Evolutionary conservation across 176 grass and related monocot genomes (phyloP), one percentile per base, ranked within the genome.

Genomic region (Rhynchospora tenuis): DNA sequence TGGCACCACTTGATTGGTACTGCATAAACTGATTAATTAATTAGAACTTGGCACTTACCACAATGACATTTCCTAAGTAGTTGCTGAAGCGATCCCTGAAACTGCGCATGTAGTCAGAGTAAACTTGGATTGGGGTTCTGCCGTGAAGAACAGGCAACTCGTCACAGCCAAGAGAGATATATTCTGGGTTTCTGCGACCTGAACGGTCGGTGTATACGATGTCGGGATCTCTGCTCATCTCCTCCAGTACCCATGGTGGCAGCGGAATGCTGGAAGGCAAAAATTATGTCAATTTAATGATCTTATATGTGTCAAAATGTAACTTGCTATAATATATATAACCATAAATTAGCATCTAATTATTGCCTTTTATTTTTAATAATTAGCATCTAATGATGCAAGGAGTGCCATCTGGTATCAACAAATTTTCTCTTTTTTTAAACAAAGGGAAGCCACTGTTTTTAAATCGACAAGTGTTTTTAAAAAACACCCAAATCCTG

Each of bases 141-240:
- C 93, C 96, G 26, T 64, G 84, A 78, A 99, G 89, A 81, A 99
- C 91, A 19, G 96, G 93, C 56, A 99, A 66, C 9, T 67, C 59
- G 76, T 99, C 96, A 19, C 96, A 95, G 70, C 93, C 96, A 6
- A 98, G 72, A 54, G 96, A 98, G 90, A 98, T 89, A 76, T 98
- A 98, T 87, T 98, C 96, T 0, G 93, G 96, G 58, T 98, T 98
- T 68, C 96, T 90, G 1, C 88, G 89, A 1, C 91, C 93, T 12
- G 96, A 98, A 54, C 87, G 86, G 82, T 99, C 96, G 0, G 96
- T 90, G 86, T 99, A 95, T 68, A 93, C 88, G 10, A 99, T 93
- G 72, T 99, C 93, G 28, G 89, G 89, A 80, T 99, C 84, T 59
- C 31, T 85, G 86, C 29, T 93, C 82, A 95, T 81, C 75, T 93